Evolutionary conservation across 2,329 filamentous ascomycete genomes (phyloP), one percentile per base, ranked within the genome.

Genomic region (Alternaria arborescens): DNA sequence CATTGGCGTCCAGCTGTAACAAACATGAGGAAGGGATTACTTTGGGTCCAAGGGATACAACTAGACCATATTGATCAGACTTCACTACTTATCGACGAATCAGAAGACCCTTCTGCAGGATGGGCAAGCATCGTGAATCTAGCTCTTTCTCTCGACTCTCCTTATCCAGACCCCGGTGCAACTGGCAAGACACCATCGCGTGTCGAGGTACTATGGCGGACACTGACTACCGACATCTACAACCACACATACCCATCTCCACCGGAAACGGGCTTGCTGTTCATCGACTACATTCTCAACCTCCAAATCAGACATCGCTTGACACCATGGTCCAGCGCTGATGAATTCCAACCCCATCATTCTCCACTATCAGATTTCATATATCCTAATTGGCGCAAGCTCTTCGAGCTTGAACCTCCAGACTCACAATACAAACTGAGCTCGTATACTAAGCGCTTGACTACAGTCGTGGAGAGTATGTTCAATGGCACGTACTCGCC

Each of bases 231-330:
- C 4, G 64, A 73, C 51, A 71, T 64, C 14, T 74, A 72, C 43
- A 56, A 62, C 18, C 58, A 71, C 12, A 57, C 34, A 12, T 67
- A 63, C 28, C 71, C 69, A 10, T 69, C 71, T 5, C 71, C 70
- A 0, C 2, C 44, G 1, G 8, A 59, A 42, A 52, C 59, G 1
- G 71, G 70, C 1, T 40, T 51, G 1, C 55, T 73, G 0, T 74
- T 74, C 59, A 71, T 74, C 18, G 70, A 72, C 34, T 74, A 72
- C 47, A 68, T 72, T 11, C 58, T 74, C 8, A 72, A 71, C 55
- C 62, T 74, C 7, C 71, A 72, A 48, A 69, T 74, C 22, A 62
- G 69, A 4, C 70, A 74, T 38, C 66, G 67, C 3, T 54, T 74
- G 14, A 72, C 52, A 58, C 71, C 71, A 16, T 74, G 70, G 70